A percentile compares a stretch with the other conserved stretches of the same genome.
phyloP scores from a whole-genome alignment of 768 basidiomycete species.

The Hericium erinaceus region DNA sequence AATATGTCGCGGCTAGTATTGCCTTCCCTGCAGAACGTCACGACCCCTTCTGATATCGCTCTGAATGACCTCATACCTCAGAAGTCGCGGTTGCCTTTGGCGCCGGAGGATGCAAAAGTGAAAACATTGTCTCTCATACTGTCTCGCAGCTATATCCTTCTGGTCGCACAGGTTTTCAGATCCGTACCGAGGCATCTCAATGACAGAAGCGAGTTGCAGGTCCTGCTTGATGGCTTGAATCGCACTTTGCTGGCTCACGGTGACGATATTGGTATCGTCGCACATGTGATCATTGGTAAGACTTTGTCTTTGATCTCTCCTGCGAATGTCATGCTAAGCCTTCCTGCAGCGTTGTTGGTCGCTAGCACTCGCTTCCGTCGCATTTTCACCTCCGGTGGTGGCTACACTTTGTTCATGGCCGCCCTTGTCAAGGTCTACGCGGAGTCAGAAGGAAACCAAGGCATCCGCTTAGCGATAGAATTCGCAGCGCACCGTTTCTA shows the following conservation, averaged over 20 bases:
- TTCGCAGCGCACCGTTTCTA: constrained; percentile 67
- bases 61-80: constrained; percentile 8
- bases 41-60: constrained; percentile 1
- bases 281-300: constrained; percentile 64
- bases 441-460: constrained; percentile 44
- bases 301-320: no score
- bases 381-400: constrained; percentile 63
- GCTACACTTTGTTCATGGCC: constrained; percentile 70
- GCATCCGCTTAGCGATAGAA: constrained; percentile 60
- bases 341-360: constrained; percentile 50
- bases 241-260: constrained; percentile 59
- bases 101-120: constrained; percentile 18
- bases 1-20: constrained; percentile 51
- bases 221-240: constrained; percentile 64
- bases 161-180: constrained; percentile 62
- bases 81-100: constrained; percentile 1
- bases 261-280: constrained; percentile 69
- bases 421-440: constrained; percentile 61
- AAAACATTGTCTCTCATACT: constrained; percentile 45
- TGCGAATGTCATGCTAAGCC: background rate
- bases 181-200: constrained; percentile 64
- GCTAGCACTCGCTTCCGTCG: constrained; percentile 70
- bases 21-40: constrained; percentile 29
- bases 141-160: constrained; percentile 58
- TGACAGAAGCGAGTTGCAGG: constrained; percentile 56